Conservation (phyloP, 169 alveolate species). For the Plasmodium sp. region DNA sequence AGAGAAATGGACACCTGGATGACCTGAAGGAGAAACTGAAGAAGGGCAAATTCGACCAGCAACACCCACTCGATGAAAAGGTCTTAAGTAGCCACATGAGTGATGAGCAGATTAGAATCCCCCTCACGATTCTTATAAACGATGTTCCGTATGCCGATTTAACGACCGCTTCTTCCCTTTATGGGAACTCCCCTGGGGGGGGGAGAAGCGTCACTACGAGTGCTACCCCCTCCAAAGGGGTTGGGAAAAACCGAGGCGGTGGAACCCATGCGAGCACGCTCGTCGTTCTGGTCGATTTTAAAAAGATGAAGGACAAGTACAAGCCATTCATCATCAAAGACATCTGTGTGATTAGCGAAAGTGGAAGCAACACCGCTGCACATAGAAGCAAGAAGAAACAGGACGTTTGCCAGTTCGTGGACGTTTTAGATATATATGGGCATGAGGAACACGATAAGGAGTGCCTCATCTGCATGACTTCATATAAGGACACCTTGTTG, state of each 20-base stretch:
- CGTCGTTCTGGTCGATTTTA: conserved; percentile 37
- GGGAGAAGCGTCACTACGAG: neutral
- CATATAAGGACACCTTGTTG: conserved; percentile 81
- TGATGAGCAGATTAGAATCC: conserved; percentile 23
- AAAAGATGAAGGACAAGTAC: conserved; percentile 50
- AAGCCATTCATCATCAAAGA: conserved; percentile 39
- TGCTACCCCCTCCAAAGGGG: neutral
- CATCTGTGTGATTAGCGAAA: conserved; percentile 15
- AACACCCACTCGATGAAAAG: neutral
- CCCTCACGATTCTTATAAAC: conserved; percentile 17
- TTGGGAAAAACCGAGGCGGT: neutral
- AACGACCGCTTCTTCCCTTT: neutral
- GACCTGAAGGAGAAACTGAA: neutral
- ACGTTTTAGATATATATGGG: conserved; percentile 47
- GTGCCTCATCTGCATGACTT: conserved; percentile 82
- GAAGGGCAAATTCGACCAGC: neutral
- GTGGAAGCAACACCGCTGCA: neutral
- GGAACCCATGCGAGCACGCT: conserved; percentile 9
- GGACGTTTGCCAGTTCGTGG: conserved; percentile 14
- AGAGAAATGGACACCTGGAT: neutral
- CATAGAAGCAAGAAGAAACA: conserved; percentile 11
- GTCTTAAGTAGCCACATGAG: neutral
- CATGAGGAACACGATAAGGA: conserved; percentile 79
- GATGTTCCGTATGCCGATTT: neutral
- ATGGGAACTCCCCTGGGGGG: neutral